Conservation (phyloP, 2,329 filamentous ascomycete species). For the Xylariaceae sp. region DNA sequence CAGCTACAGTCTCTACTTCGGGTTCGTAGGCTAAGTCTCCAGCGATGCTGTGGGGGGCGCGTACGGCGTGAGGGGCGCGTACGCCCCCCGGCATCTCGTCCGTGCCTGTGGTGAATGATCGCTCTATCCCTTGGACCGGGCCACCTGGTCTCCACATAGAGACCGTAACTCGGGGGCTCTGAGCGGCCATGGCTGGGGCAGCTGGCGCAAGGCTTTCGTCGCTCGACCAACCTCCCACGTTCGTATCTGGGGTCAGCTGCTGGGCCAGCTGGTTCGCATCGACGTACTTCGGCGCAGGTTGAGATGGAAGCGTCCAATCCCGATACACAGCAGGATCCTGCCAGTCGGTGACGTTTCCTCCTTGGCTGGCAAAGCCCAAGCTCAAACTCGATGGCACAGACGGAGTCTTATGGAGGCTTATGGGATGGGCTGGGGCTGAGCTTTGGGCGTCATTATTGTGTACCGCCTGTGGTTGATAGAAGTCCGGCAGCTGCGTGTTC, state of each 20-base stretch:
- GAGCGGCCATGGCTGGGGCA: constrained; percentile 33
- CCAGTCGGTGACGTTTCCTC: constrained; percentile 1
- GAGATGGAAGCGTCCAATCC: constrained; percentile 33
- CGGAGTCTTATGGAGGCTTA: constrained; percentile 46
- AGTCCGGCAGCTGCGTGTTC: constrained; percentile 5
- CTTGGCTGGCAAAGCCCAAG: constrained; percentile 26
- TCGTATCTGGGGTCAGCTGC: constrained; percentile 43
- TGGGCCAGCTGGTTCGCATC: constrained; percentile 23
- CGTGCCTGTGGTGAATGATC: constrained; percentile 26
- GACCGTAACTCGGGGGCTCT: constrained; percentile 49
- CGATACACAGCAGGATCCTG: constrained; percentile 31
- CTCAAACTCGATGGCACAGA: constrained; percentile 39
- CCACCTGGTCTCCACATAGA: constrained; percentile 45
- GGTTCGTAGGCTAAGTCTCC: constrained; percentile 28
- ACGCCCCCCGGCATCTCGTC: too few relatives aligned
- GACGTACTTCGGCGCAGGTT: constrained; percentile 22
- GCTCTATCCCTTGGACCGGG: constrained; percentile 32
- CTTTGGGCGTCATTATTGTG: constrained; percentile 8
- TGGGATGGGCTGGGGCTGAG: constrained; percentile 29
- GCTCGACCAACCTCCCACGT: constrained; percentile 41
- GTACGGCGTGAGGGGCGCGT: constrained; percentile 26
- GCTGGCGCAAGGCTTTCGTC: constrained; percentile 38
- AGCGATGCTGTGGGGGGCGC: constrained; percentile 27
- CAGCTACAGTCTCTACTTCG: constrained; percentile 10
- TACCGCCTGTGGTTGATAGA: constrained; percentile 1